Base-by-base conservation (phyloP, 225 moss, liverwort and hornwort genomes). In the Polytrichum formosum region DNA sequence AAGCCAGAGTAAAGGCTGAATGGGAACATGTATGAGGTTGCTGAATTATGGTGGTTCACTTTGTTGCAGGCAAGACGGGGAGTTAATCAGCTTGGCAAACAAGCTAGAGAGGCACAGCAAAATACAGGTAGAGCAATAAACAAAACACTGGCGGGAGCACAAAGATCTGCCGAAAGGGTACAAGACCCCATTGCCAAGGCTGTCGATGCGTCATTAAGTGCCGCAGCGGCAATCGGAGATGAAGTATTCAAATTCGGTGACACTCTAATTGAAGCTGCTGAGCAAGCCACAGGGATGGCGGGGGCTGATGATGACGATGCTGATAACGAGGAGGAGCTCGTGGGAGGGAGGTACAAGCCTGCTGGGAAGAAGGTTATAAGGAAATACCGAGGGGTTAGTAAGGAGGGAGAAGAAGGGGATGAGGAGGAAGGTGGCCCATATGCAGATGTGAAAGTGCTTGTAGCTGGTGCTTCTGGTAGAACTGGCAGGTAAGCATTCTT, bases 401-500 rank as follows among this genome's bases (percentile, higher is more conserved):
- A 64, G 18, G 67, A 72, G 20, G 80, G 64, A 35, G 67, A 74
- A 5, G 35, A 76, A 54, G 35, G 29, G 6, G 61, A 27, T 37
- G 76, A 84, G 29, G 79, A 86, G 65, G 70, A 76, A 0, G 77
- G 70, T 7, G 80, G 59, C 4, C 6, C 63, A 7, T 90, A 72
- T 69, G 33, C 78, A 62, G 92, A 74, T 0, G 61, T 91, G 31
- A 94, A 79, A 53, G 94, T 94, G 26, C 84, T 92, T 25, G 97
- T 98, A 13, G 97, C 92, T 69, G 94, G 97, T 46, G 97, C 92
- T 10, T 70, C 91, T 68, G 97, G 97, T 1, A 86, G 82, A 23
- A 94, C 94, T 63, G 92, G 97, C 76, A 90, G 87, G 93, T 94
- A 63, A n/a, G 53, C 13, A 59, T 22, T 59, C 16, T 46, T 46